These are phyloP conservation scores for Huntiella moniliformis DNA, from an alignment of 2,329 filamentous ascomycete species.

Conservation along the genomic window DNA sequence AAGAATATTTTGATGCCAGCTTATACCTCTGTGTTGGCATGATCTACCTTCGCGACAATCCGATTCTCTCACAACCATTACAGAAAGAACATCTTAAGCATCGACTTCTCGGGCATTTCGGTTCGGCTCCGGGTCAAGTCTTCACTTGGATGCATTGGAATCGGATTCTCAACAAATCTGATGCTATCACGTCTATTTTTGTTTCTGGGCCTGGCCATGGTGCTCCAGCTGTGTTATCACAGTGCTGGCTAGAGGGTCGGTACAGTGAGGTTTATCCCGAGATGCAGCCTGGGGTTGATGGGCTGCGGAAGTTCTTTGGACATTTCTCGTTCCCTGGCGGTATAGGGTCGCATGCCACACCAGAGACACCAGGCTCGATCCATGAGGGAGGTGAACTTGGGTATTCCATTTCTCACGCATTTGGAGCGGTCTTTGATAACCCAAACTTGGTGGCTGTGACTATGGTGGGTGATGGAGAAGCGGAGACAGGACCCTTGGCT, in stretches of 20 bases:
- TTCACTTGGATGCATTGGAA: slow-evolving; percentile 75
- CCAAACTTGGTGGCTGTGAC: slow-evolving; percentile 56
- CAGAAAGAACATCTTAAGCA: slow-evolving; percentile 53
- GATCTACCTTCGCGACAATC: slow-evolving; percentile 61
- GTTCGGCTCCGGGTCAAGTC: slow-evolving; percentile 60
- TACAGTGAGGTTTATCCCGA: slow-evolving; percentile 64
- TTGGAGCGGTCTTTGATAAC: slow-evolving; percentile 58
- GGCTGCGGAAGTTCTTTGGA: slow-evolving; percentile 62
- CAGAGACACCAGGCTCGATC: slow-evolving; percentile 57
- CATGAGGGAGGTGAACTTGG: slow-evolving; percentile 68
- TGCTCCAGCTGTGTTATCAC: slow-evolving; percentile 55
- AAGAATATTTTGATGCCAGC: slow-evolving; percentile 56
- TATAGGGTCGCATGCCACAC: slow-evolving; percentile 59
- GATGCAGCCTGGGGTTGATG: slow-evolving; percentile 48
- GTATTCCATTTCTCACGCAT: slow-evolving; percentile 65
- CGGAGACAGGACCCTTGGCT: slow-evolving; percentile 63
- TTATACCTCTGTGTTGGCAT: slow-evolving; percentile 61
- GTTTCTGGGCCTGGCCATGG: slow-evolving; percentile 63
- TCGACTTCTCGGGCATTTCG: slow-evolving; percentile 59
- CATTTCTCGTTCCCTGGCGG: slow-evolving; percentile 68
- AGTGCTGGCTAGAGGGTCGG: slow-evolving; percentile 59
- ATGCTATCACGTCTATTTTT: slow-evolving; percentile 47
- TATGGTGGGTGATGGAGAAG: slow-evolving; percentile 64
- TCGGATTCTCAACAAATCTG: slow-evolving; percentile 62
- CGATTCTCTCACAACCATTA: slow-evolving; percentile 50